Percentiles rank a stretch among this genome's conserved stretches.
These are phyloP conservation scores for Trichosporon asahii DNA, from an alignment of 1,284 basidiomycete genomes.

Conservation along the genomic window DNA sequence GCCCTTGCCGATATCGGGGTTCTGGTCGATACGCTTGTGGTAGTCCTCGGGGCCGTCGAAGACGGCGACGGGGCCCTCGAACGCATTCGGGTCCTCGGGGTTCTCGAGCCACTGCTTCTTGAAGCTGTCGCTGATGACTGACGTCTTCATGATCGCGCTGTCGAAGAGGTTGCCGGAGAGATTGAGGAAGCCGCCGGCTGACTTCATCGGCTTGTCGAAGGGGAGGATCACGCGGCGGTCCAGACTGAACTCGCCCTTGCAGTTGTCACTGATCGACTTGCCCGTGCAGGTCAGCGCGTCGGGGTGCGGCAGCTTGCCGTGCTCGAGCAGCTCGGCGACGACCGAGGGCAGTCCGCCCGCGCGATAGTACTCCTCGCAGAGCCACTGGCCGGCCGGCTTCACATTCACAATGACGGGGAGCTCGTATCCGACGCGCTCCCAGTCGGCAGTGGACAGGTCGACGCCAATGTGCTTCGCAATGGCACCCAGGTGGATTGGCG, in stretches of 20 bases:
- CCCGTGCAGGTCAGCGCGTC: slow-evolving; percentile 44
- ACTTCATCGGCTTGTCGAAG: slow-evolving; percentile 40
- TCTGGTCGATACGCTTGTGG: slow-evolving; percentile 42
- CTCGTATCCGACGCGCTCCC: slow-evolving; percentile 46
- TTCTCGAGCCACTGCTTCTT: slow-evolving; percentile 46
- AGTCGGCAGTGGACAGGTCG: slow-evolving; percentile 42
- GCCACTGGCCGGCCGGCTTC: slow-evolving; percentile 45
- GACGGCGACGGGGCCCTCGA: slow-evolving; percentile 50
- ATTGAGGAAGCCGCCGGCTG: slow-evolving; percentile 49
- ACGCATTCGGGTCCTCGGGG: slow-evolving; percentile 49
- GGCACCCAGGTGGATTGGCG: slow-evolving; percentile 53
- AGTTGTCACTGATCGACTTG: slow-evolving; percentile 40
- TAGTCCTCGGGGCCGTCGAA: slow-evolving; percentile 52
- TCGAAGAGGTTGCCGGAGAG: slow-evolving; percentile 50
- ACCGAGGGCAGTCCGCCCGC: slow-evolving; percentile 48
- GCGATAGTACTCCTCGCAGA: slow-evolving; percentile 50
- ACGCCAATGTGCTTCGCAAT: slow-evolving; percentile 50
- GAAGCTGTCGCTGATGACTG: slow-evolving; percentile 46
- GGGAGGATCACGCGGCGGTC: slow-evolving; percentile 48
- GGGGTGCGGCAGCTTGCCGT: slow-evolving; percentile 42
- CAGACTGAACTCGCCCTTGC: slow-evolving; percentile 38
- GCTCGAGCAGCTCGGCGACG: slow-evolving; percentile 42
- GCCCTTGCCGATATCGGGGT: slow-evolving; percentile 31
- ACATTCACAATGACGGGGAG: slow-evolving; percentile 46
- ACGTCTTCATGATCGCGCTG: slow-evolving; percentile 53